Evolutionary conservation across 23 red algal genomes (phyloP), one percentile per base, ranked within the genome.

Genomic region (Gracilariopsis chorda): DNA sequence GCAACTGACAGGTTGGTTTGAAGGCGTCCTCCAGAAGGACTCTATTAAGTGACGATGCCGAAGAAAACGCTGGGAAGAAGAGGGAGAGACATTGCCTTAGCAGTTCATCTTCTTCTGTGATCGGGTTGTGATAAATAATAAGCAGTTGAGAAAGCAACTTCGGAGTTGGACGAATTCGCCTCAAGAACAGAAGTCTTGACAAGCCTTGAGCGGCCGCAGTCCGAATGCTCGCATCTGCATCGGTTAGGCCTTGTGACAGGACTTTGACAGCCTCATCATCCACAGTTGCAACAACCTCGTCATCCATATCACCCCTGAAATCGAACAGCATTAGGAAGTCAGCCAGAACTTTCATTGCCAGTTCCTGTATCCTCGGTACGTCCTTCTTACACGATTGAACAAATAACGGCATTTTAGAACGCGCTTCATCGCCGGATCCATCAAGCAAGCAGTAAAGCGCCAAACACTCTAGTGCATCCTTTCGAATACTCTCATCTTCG

Each of bases 281-380:
- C 17, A 76, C 17, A 44, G 80, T 60, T n/a, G 48, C 51, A 23
- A 43, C 40, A 51, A 25, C 41, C 43, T 25, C n/a, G 28, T 40
- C 58, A 32, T 49, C 77, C 7, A 44, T 13, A 59, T 92, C 71
- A 45, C 64, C 56, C 44, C 36, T 48, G 44, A 93, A 80, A 68
- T 85, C 78, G 58, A 87, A 87, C 28, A 93, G 40, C 90, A 84
- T 93, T 17, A 83, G 78, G 51, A 93, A 53, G 36, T 85, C 90
- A 56, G 75, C 80, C 48, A 93, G 55, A 47, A 77, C 59, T 42
- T 93, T 28, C 74, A 85, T 51, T 16, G 90, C 79, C 39, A 85
- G 58, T 44, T 87, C 67, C 49, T 93, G 90, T 34, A 93, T 87
- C 79, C 16, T 32, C 57, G 51, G 42, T 35, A 75, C 48, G 63